These are phyloP conservation scores for Pythium aristosporum DNA, from an alignment of 352 stramenopile genomes.

Conservation along the genomic window DNA sequence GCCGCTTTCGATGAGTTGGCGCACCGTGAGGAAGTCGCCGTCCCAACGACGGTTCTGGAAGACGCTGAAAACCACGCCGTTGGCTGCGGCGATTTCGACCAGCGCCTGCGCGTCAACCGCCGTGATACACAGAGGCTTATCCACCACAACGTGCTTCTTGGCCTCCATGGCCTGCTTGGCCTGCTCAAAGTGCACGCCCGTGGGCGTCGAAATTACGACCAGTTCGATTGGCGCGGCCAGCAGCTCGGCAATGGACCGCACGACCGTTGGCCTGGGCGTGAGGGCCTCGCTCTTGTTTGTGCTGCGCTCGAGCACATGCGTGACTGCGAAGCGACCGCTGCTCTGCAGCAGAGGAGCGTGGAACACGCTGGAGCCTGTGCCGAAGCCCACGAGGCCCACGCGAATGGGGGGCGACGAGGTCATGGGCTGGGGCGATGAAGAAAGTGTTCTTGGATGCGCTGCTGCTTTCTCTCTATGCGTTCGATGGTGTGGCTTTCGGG, in stretches of 20 bases:
- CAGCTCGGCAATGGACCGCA: constrained; percentile 72
- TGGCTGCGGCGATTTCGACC: constrained; percentile 38
- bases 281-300: constrained; percentile 58
- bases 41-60: constrained; percentile 82
- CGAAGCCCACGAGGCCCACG: constrained; percentile 73
- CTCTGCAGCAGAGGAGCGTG: constrained; percentile 68
- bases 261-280: constrained; percentile 45
- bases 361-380: constrained; percentile 70
- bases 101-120: constrained; percentile 53
- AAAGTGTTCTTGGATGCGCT: neutral
- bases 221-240: constrained; percentile 57
- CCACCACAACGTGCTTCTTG: constrained; percentile 75
- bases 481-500: neutral
- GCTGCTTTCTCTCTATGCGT: neutral
- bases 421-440: neutral
- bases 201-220: constrained; percentile 75
- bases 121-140: constrained; percentile 73
- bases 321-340: constrained; percentile 60
- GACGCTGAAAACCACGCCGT: constrained; percentile 65
- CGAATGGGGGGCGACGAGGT: constrained; percentile 26
- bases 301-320: constrained; percentile 74
- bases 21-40: constrained; percentile 72
- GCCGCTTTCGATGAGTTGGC: constrained; percentile 41
- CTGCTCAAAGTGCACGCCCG: constrained; percentile 71
- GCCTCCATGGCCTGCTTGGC: constrained; percentile 64